Conservation (phyloP, 2,329 filamentous ascomycete genomes). For the Aspergillus ibericus region DNA sequence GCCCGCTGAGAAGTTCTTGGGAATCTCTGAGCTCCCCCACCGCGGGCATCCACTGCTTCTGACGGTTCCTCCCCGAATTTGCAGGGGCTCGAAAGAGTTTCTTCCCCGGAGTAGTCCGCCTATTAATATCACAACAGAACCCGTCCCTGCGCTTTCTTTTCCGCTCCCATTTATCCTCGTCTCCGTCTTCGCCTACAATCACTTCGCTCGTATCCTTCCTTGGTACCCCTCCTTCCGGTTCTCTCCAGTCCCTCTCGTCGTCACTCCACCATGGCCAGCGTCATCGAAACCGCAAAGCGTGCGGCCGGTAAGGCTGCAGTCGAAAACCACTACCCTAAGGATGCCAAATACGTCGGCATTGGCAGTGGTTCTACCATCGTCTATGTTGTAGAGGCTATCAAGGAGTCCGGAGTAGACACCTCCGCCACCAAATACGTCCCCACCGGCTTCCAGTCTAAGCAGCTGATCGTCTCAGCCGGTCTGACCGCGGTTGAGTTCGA, state of each 20-base stretch:
- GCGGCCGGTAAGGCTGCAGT: constrained; percentile 60
- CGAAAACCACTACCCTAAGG: constrained; percentile 59
- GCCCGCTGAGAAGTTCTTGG: neutral
- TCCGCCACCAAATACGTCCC: constrained; percentile 78
- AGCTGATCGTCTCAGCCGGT: constrained; percentile 77
- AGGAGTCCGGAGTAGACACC: constrained; percentile 47
- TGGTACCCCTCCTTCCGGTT: constrained; percentile 2
- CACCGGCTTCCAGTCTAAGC: constrained; percentile 86
- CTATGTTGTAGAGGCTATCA: constrained; percentile 67
- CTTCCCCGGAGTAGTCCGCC: constrained; percentile 18
- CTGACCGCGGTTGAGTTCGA: constrained; percentile 77
- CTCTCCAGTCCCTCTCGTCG: constrained; percentile 12
- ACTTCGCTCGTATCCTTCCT: neutral
- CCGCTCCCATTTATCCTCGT: constrained; percentile 1
- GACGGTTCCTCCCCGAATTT: constrained; percentile 11
- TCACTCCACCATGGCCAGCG: constrained; percentile 34
- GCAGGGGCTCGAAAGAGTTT: constrained; percentile 7
- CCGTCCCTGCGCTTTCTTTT: constrained; percentile 6
- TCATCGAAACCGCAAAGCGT: constrained; percentile 60
- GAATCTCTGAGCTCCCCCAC: neutral
- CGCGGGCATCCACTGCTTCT: constrained; percentile 6
- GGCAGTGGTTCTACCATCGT: constrained; percentile 66
- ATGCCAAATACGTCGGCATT: constrained; percentile 62
- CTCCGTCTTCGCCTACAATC: neutral
- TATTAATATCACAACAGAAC: constrained; percentile 16